These are phyloP conservation scores for Phytopythium vexans DNA, from an alignment of 352 stramenopile species.

Conservation along the genomic window DNA sequence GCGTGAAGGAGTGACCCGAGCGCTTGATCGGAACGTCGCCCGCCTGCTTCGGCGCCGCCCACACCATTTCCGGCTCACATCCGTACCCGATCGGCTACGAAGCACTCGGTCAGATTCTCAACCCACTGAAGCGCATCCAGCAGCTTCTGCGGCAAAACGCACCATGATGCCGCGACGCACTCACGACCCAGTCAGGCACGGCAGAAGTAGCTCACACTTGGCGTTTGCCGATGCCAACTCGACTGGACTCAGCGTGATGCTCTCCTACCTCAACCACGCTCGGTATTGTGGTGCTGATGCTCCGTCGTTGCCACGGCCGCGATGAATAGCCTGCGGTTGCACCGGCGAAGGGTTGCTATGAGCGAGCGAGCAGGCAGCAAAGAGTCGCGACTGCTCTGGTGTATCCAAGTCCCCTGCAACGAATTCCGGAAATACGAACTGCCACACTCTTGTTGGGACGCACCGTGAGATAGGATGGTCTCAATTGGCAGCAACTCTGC, in stretches of 20 bases:
- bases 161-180: slow-evolving; percentile 16
- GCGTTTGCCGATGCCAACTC: no score
- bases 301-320: no score
- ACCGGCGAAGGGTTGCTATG: neutral
- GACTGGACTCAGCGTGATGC: no score
- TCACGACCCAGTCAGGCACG: no score
- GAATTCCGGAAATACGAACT: neutral
- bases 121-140: neutral
- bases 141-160: slow-evolving; percentile 1
- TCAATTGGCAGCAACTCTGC: no score
- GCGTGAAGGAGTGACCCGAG: slow-evolving; percentile 94
- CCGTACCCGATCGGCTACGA: slow-evolving; percentile 76
- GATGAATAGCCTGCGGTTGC: neutral
- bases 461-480: no score
- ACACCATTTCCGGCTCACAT: slow-evolving; percentile 86
- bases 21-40: slow-evolving; percentile 93
- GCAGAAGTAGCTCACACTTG: no score
- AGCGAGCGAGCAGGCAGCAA: neutral
- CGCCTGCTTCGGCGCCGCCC: slow-evolving; percentile 86
- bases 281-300: no score
- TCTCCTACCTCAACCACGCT: no score
- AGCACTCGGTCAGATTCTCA: slow-evolving; percentile 4
- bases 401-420: neutral
- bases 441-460: no score
- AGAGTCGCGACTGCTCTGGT: slow-evolving; percentile 3